Conservation (phyloP, 2,329 filamentous ascomycete species). For the Trichoderma simmonsii region DNA sequence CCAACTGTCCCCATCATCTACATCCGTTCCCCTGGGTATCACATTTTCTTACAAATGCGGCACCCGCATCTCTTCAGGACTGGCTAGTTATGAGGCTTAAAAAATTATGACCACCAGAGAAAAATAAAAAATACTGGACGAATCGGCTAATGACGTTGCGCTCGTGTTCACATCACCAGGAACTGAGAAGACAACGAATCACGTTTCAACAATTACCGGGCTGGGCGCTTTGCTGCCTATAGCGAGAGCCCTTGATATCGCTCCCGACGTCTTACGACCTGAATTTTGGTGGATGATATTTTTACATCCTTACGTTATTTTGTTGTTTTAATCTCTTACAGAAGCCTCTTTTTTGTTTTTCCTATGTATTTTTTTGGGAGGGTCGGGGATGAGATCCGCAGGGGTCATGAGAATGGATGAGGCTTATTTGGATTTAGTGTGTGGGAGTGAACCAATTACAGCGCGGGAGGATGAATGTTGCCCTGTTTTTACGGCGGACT, state of each 20-base stretch:
- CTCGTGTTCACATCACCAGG: conserved; percentile 9
- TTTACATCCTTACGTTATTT: not conserved
- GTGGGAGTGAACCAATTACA: not conserved
- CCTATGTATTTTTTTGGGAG: not conserved
- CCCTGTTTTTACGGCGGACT: not conserved
- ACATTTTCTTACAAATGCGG: conserved; percentile 15
- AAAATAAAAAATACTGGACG: not conserved
- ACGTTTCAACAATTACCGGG: not conserved
- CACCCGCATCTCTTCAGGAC: conserved; percentile 16
- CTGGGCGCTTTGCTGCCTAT: not conserved
- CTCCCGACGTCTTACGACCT: not conserved
- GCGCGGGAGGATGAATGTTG: not conserved
- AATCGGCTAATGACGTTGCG: conserved; percentile 10
- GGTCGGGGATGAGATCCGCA: not conserved
- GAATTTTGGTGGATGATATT: not conserved
- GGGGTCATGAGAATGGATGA: not conserved
- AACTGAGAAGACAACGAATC: conserved; percentile 9
- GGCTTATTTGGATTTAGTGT: not conserved
- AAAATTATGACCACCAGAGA: not conserved
- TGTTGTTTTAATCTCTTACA: not conserved
- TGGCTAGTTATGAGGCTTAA: conserved; percentile 12
- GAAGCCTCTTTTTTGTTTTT: not conserved
- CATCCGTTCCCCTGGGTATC: not conserved
- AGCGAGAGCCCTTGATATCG: not conserved
- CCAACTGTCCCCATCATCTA: not conserved